These are phyloP conservation scores for Sequoia sempervirens DNA, from an alignment of 75 land plant species.

Conservation along the genomic window DNA sequence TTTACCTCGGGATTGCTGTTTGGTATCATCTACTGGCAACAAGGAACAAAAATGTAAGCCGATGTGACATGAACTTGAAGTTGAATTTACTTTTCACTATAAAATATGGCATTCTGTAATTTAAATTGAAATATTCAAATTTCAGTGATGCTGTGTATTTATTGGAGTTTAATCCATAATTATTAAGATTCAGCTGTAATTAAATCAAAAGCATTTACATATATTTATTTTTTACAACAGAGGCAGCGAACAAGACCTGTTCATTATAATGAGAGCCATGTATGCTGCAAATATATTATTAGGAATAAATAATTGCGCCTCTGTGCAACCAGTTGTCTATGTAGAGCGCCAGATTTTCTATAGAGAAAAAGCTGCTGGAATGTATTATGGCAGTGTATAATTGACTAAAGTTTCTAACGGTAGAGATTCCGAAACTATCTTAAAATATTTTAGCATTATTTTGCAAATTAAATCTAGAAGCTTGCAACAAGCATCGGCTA, in stretches of 20 bases:
- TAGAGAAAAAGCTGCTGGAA: slow-evolving; percentile 53
- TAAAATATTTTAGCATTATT: background rate
- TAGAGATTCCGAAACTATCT: background rate
- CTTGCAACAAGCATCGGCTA: background rate
- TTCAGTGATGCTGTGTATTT: background rate
- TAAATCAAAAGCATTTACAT: background rate
- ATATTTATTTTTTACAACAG: background rate
- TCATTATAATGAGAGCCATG: slow-evolving; percentile 43
- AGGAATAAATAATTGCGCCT: slow-evolving; percentile 34
- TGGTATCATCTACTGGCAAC: slow-evolving; percentile 28
- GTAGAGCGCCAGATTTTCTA: slow-evolving; percentile 37
- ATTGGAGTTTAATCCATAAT: background rate
- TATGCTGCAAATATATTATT: slow-evolving; percentile 25
- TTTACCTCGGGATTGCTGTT: slow-evolving; percentile 15
- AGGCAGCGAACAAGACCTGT: slow-evolving; percentile 16
- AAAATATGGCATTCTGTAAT: background rate
- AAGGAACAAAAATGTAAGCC: slow-evolving; percentile 21
- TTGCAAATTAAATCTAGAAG: background rate
- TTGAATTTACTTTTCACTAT: background rate
- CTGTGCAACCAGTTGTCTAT: slow-evolving; percentile 35
- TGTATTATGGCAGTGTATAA: slow-evolving; percentile 43
- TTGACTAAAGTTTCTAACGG: background rate
- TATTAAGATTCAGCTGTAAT: background rate
- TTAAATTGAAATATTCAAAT: background rate
- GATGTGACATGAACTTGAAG: background rate